Base-by-base conservation (phyloP, 768 basidiomycete species). In the Astraeus odoratus region DNA sequence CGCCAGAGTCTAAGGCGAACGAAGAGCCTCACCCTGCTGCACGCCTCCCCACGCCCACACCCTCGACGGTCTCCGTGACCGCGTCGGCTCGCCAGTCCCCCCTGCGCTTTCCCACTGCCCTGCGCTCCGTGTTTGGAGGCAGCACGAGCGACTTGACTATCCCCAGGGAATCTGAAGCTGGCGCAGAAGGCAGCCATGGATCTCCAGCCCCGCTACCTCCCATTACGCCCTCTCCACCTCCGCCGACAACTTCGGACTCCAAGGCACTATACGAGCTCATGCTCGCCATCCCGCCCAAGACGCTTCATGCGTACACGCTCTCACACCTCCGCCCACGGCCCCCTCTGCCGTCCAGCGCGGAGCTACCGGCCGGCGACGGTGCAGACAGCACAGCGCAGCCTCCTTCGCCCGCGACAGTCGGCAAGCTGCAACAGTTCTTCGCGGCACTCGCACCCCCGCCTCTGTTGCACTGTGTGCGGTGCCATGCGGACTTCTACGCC, bases 401-500 rank as follows among this genome's bases (percentile, higher is more conserved):
- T 1, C 63, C 65, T 0, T 66, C 69, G 3, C 66, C 65, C 2
- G 52, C 60, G 18, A 70, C 69, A 0, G 67, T 84, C 5, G 53
- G 70, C 12, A 61, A 71, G 15, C 67, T 88, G 5, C 66, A 74
- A 3, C 36, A 66, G 0, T 88, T 88, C 62, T 86, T 86, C 58
- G 60, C 74, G 5, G 56, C 70, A 3, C 78, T 89, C 37, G 65
- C 69, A 0, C 83, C 82, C 0, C 86, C 86, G 1, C 83, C 83
- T 2, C 65, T 67, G 31, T 68, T 86, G 8, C 86, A 90, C 51
- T 90, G 87, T 49, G 73, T 80, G 18, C 76, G 86, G 3, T 89
- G 87, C 58, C 86, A 90, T 60, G 74, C 77, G 41, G 68, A 64
- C 43, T 90, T 72, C 52, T 80, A 77, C 50, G 84, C 83, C 0